Evolutionary conservation across 768 basidiomycete species (phyloP).

Genomic region (Boletus pseudopeckii): DNA sequence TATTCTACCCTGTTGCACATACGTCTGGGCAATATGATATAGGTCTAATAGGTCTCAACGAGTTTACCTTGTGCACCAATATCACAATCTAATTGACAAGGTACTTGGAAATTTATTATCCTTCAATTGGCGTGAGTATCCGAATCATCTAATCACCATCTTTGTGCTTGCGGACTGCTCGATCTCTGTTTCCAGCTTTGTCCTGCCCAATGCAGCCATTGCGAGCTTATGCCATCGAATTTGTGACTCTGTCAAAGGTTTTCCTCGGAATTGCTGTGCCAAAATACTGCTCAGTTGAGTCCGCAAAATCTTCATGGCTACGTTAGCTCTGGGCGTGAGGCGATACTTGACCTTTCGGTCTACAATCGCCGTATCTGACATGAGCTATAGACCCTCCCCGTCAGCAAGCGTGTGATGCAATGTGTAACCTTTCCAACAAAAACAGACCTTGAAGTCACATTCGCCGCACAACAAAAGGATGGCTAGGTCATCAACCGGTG

Average conservation of each 20-base stretch:
- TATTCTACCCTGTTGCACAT: not conserved
- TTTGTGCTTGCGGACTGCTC: constrained; percentile 11
- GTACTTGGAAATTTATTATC: not conserved
- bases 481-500: constrained; percentile 81
- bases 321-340: constrained; percentile 62
- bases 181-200: constrained; percentile 36
- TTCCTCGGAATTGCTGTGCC: constrained; percentile 63
- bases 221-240: constrained; percentile 72
- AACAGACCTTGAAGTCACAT: constrained; percentile 74
- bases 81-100: not conserved
- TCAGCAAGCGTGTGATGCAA: constrained; percentile 4
- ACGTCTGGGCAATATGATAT: constrained; percentile 7
- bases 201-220: constrained; percentile 55
- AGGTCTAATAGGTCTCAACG: not conserved
- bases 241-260: constrained; percentile 56
- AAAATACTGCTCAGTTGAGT: constrained; percentile 56
- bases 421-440: not conserved
- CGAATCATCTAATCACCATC: constrained; percentile 18
- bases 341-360: constrained; percentile 85
- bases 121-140: not conserved
- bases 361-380: constrained; percentile 66
- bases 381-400: constrained; percentile 44
- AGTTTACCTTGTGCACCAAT: not conserved
- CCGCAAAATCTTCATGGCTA: constrained; percentile 81
- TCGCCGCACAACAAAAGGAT: constrained; percentile 87